Evolutionary conservation across 306 rosid genomes (phyloP).

Genomic region (Pyrus betulifolia): DNA sequence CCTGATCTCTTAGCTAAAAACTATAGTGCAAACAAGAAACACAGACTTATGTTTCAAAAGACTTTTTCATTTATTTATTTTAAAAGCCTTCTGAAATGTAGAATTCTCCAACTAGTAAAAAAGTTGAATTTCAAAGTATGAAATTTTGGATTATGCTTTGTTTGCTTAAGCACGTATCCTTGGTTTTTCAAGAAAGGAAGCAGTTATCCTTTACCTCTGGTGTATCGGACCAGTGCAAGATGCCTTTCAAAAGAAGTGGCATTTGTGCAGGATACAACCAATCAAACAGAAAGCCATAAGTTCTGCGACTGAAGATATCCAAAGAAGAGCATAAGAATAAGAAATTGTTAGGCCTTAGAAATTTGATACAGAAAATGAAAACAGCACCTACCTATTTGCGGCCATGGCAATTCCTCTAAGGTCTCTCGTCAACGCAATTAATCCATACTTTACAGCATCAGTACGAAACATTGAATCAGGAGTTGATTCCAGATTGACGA

Average conservation of each 20-base stretch:
- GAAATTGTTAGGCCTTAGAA: not conserved
- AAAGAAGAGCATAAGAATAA: constrained; percentile 15
- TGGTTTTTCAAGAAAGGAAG: not conserved
- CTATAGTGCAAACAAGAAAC: not conserved
- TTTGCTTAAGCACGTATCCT: too few species aligned
- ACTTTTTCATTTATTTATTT: not conserved
- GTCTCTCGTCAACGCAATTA: constrained; percentile 95
- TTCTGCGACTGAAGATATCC: constrained; percentile 67
- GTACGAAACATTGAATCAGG: constrained; percentile 92
- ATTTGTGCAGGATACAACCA: constrained; percentile 94
- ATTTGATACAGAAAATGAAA: constrained; percentile 10
- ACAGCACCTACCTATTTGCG: constrained; percentile 61
- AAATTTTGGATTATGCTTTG: not conserved
- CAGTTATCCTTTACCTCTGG: constrained; percentile 66
- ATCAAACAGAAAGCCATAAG: constrained; percentile 91
- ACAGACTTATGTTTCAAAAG: too few species aligned
- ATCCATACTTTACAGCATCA: constrained; percentile 71
- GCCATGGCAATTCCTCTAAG: constrained; percentile 99
- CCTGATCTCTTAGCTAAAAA: not conserved
- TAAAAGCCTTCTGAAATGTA: not conserved
- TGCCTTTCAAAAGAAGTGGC: constrained; percentile 83
- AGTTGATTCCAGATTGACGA: constrained; percentile 77
- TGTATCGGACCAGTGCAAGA: constrained; percentile 89
- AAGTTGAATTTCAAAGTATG: not conserved
- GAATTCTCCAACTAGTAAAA: not conserved